These are phyloP conservation scores for Suillus subalutaceus DNA, from an alignment of 768 basidiomycete genomes.

Conservation along the genomic window DNA sequence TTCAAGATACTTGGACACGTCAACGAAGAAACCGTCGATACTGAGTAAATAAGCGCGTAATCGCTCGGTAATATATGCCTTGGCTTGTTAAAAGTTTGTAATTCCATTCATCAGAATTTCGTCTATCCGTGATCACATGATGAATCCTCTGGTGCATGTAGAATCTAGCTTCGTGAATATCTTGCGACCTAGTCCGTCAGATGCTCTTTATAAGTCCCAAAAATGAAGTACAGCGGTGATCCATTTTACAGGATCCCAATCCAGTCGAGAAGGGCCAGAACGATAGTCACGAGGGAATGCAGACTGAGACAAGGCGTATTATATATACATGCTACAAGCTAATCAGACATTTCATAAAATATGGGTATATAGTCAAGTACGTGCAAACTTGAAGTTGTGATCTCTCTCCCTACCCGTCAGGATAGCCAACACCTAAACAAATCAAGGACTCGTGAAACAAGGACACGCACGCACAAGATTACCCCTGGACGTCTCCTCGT, in stretches of 20 bases:
- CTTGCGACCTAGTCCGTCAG: conserved; percentile 50
- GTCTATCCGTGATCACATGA: conserved; percentile 18
- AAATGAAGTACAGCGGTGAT: conserved; percentile 57
- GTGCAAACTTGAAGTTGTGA: conserved; percentile 62
- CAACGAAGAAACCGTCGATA: conserved; percentile 62
- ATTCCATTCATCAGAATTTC: conserved; percentile 38
- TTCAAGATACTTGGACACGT: conserved; percentile 60
- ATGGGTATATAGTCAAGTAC: conserved; percentile 23
- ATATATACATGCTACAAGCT: conserved; percentile 44
- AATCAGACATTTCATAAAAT: neutral
- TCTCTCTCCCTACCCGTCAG: conserved; percentile 79
- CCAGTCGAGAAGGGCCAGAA: conserved; percentile 58
- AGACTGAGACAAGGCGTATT: conserved; percentile 45
- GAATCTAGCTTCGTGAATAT: conserved; percentile 48
- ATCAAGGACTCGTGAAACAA: neutral
- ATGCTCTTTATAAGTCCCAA: conserved; percentile 52
- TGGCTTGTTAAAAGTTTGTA: conserved; percentile 29
- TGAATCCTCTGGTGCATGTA: conserved; percentile 51
- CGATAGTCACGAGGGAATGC: conserved; percentile 81
- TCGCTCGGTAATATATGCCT: conserved; percentile 34
- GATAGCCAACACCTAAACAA: conserved; percentile 59
- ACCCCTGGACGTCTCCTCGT: conserved; percentile 77
- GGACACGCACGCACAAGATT: conserved; percentile 54
- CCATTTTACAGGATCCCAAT: conserved; percentile 88
- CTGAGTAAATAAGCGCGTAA: conserved; percentile 46